Conservation (phyloP, 306 rosid genomes). For the Dalbergia cultrata region DNA sequence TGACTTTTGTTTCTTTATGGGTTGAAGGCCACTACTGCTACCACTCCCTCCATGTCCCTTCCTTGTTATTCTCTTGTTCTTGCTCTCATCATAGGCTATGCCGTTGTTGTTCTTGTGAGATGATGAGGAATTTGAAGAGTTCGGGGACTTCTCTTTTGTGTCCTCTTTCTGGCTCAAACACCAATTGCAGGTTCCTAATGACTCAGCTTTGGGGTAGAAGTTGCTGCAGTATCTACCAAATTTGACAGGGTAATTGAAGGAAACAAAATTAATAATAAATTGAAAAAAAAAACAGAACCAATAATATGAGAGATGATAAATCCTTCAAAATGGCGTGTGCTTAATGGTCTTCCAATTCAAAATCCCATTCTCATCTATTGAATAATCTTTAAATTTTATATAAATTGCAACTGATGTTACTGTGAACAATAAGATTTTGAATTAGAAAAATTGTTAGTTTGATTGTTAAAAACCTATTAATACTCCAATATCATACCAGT, state of each 20-base stretch:
- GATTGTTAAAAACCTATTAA: too few relatives aligned
- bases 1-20: conserved; percentile 71
- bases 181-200: conserved; percentile 82
- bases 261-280: not conserved
- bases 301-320: not conserved
- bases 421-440: too few relatives aligned
- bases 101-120: conserved; percentile 51
- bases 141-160: conserved; percentile 66
- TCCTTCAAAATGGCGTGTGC: too few relatives aligned
- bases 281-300: not conserved
- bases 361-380: too few relatives aligned
- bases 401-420: too few relatives aligned
- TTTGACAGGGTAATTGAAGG: not conserved
- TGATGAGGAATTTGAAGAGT: conserved; percentile 82
- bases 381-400: too few relatives aligned
- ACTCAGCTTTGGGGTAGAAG: conserved; percentile 71
- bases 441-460: too few relatives aligned
- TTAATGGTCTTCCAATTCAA: too few relatives aligned
- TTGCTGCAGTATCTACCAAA: conserved; percentile 87
- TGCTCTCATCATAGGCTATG: conserved; percentile 27
- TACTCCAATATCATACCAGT: too few relatives aligned
- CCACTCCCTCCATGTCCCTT: conserved; percentile 45
- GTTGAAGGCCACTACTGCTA: conserved; percentile 30
- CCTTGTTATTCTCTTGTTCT: conserved; percentile 31
- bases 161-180: conserved; percentile 74